Base-by-base conservation (phyloP, 1,284 basidiomycete species). In the Trichosporon inkin region DNA sequence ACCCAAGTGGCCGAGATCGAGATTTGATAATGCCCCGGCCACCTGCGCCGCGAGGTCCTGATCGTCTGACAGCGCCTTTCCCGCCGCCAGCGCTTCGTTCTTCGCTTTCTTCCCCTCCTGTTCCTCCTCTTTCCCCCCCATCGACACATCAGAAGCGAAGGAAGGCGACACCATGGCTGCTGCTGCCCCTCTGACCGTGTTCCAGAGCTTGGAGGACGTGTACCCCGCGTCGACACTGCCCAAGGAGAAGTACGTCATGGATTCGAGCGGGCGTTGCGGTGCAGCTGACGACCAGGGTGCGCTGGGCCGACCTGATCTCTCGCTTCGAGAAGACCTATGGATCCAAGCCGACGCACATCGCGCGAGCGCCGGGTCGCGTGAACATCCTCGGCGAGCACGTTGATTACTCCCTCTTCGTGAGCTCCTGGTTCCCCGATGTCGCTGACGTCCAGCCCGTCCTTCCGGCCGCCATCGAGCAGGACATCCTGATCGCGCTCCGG, bases 371-470 rank as follows among this genome's bases (percentile, higher is more conserved):
- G 0, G 91, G 91, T 14, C 83, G 91, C 64, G 87, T 93, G 58
- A 91, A 92, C 87, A 62, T 79, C 53, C 68, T 81, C 84, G 88
- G 89, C 47, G 90, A 92, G 77, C 90, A 94, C 74, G 89, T 93
- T 72, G 91, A 93, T 78, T 93, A 93, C 71, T 77, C 76, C 2
- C 67, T 70, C 62, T 74, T 76, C 61, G 71, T 71, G 34, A 34
- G 68, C 62, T 34, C 1, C 6, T 32, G 20, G 20, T 53, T 6
- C 38, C 11, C 89, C 67, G 86, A 86, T 3, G 22, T 24, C 8
- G 8, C 55, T 57, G 14, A 55, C 53, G 6, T 36, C 10, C 49
- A 73, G 71, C 71, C 71, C 10, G 90, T 90, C 13, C 82, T 93
- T 34, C 91, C 91, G 8, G 84, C 88, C 13, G 91, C 91, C 1